Conservation (phyloP, 768 basidiomycete genomes). For the Coprinellus aureogranulatus region DNA sequence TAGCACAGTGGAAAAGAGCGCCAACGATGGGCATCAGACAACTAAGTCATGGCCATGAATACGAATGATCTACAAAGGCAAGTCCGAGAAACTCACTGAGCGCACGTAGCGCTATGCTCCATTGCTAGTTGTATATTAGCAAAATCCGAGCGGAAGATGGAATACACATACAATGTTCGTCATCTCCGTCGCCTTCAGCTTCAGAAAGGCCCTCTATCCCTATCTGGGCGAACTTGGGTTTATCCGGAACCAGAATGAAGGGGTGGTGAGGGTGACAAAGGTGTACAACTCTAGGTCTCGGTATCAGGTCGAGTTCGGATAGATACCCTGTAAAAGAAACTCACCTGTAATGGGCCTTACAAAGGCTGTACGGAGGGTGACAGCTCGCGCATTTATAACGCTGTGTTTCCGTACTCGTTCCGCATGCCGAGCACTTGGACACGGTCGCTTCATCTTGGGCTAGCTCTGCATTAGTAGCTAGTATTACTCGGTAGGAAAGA, state of each 20-base stretch:
- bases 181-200: slow-evolving; percentile 39
- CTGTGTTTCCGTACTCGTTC: slow-evolving; percentile 52
- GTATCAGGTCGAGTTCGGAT: background rate
- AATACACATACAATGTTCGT: slow-evolving; percentile 57
- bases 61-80: background rate
- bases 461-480: slow-evolving; percentile 16
- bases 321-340: background rate
- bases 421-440: slow-evolving; percentile 80
- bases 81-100: slow-evolving; percentile 59
- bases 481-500: too few species aligned
- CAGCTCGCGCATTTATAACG: slow-evolving; percentile 88
- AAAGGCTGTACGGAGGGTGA: slow-evolving; percentile 67
- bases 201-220: slow-evolving; percentile 37
- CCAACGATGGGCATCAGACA: slow-evolving; percentile 89
- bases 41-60: slow-evolving; percentile 35
- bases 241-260: slow-evolving; percentile 79
- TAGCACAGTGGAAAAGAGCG: slow-evolving; percentile 88
- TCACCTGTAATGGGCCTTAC: slow-evolving; percentile 80
- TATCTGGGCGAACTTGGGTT: slow-evolving; percentile 36
- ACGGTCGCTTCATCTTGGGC: slow-evolving; percentile 69
- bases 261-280: slow-evolving; percentile 89
- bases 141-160: slow-evolving; percentile 2
- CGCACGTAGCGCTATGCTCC: slow-evolving; percentile 79
- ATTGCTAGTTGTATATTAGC: slow-evolving; percentile 45
- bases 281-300: slow-evolving; percentile 68